Evolutionary conservation across 768 basidiomycete species (phyloP).

Genomic region (Suillus occidentalis): DNA sequence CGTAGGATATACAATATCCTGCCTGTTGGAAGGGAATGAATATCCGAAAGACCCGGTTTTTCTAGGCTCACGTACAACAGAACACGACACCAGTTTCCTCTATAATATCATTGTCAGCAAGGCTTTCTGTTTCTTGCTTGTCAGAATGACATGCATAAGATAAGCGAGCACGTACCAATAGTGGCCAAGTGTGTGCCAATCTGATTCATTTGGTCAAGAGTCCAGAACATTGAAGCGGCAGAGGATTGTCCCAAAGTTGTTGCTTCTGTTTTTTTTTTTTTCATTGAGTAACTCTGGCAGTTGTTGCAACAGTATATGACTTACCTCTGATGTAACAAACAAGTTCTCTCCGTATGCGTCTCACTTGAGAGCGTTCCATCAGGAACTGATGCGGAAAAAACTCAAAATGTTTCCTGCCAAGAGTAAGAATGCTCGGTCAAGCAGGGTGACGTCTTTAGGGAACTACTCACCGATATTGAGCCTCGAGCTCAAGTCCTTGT

Average conservation of each 20-base stretch:
- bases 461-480: no score
- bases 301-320: no score
- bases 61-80: neutral
- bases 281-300: no score
- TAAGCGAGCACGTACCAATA: neutral
- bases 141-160: neutral
- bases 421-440: no score
- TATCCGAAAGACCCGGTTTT: neutral
- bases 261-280: no score
- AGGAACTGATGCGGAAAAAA: no score
- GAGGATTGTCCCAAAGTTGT: neutral
- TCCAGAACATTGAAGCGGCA: conserved; percentile 1
- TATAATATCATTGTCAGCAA: neutral
- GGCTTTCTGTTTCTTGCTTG: neutral
- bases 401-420: no score
- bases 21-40: neutral
- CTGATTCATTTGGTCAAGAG: neutral
- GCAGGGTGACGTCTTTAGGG: no score
- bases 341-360: no score
- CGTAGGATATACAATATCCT: neutral
- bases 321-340: no score
- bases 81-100: neutral
- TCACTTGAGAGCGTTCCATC: no score
- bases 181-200: neutral
- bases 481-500: no score